Conservation (phyloP, 73 alveolate species). For the Paramecium bursaria region DNA sequence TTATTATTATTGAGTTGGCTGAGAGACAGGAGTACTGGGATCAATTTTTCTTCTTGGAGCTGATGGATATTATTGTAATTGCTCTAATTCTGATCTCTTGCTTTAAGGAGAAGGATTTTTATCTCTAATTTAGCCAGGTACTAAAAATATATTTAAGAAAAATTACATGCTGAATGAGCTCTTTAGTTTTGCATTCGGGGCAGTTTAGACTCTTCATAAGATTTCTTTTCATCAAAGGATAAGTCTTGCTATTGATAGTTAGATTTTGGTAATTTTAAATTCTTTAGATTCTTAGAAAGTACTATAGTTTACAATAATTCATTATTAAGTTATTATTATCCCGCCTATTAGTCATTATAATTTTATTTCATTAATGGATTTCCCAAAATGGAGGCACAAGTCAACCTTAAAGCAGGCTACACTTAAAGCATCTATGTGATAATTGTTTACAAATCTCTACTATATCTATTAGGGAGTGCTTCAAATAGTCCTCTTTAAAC, state of each 20-base stretch:
- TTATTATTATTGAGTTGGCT: constrained; percentile 5
- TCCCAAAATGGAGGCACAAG: constrained; percentile 76
- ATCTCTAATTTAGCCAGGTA: constrained; percentile 50
- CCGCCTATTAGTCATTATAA: not conserved
- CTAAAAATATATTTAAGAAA: not conserved
- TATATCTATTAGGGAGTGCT: constrained; percentile 81
- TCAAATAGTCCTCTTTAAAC: constrained; percentile 90
- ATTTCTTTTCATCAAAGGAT: not conserved
- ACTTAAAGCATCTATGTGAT: constrained; percentile 78
- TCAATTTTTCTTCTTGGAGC: not conserved
- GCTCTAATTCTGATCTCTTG: no score
- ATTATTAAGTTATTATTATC: not conserved
- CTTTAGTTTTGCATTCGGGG: constrained; percentile 41
- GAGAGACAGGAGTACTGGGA: not conserved
- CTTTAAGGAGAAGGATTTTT: constrained; percentile 30
- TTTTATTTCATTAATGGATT: constrained; percentile 38
- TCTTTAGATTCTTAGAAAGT: not conserved
- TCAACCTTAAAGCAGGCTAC: constrained; percentile 84
- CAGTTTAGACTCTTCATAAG: not conserved
- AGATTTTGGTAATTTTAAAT: constrained; percentile 24
- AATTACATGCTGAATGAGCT: constrained; percentile 46
- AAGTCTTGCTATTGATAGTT: no score
- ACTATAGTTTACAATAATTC: constrained; percentile 40
- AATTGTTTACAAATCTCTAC: constrained; percentile 82
- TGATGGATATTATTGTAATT: constrained; percentile 20